Conservation (phyloP, 75 land plant species). For the Ceratopteris richardii region DNA sequence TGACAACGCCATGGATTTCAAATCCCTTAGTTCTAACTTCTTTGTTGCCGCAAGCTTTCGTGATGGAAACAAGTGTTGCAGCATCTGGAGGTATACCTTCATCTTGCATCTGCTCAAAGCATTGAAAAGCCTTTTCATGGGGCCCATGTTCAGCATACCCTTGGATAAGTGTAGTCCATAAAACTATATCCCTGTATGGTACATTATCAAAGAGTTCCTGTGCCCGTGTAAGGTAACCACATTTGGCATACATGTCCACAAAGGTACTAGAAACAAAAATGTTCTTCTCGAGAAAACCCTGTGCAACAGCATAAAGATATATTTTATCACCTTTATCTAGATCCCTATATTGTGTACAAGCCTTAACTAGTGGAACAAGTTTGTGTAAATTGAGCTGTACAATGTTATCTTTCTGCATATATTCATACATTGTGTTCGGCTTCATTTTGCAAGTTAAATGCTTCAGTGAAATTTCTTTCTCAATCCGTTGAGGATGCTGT, state of each 20-base stretch:
- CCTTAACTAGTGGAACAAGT: too few relatives aligned
- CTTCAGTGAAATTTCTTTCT: too few relatives aligned
- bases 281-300: slow-evolving; percentile 7
- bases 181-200: slow-evolving; percentile 11
- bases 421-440: too few relatives aligned
- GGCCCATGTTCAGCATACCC: slow-evolving; percentile 6
- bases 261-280: slow-evolving; percentile 13
- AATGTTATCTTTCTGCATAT: too few relatives aligned
- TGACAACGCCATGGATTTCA: slow-evolving; percentile 35
- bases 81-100: slow-evolving; percentile 11
- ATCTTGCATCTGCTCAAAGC: slow-evolving; percentile 10
- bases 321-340: too few relatives aligned
- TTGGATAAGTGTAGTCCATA: slow-evolving; percentile 17
- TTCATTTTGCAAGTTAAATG: too few relatives aligned
- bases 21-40: slow-evolving; percentile 15
- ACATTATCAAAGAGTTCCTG: slow-evolving; percentile 9
- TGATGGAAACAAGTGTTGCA: slow-evolving; percentile 10
- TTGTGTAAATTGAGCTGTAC: too few relatives aligned
- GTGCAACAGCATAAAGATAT: too few relatives aligned
- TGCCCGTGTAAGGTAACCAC: slow-evolving; percentile 2
- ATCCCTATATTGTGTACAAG: too few relatives aligned
- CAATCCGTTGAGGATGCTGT: too few relatives aligned
- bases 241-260: slow-evolving; percentile 11
- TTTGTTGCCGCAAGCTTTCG: slow-evolving; percentile 4
- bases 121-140: background rate